Base-by-base conservation (phyloP, 257 asterid species). In the Solanum lignicaule region DNA sequence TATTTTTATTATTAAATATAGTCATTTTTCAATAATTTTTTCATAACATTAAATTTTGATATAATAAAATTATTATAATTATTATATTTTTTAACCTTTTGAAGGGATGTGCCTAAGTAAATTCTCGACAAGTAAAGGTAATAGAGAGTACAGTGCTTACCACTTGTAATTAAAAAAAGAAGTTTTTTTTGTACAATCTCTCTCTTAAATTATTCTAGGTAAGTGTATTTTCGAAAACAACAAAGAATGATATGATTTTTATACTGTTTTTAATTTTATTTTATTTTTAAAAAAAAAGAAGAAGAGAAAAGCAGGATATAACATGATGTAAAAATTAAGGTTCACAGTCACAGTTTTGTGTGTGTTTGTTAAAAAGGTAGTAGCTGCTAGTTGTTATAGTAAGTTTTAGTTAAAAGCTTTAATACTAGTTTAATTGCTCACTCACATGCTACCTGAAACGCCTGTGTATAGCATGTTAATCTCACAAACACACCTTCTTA, bases 361-460 rank as follows among this genome's bases (percentile, higher is more conserved):
- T 25, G 41, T 9, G 8, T 88, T 52, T 39, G 27, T 43, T 75
- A 73, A 88, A 48, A 39, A 31, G 55, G 18, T 43, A 12, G 68
- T 62, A 87, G 33, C 60, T 87, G 90, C 89, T 88, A 85, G 90
- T 86, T 27, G 68, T 86, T 69, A 86, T 90, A 48, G 85, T 62
- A 16, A 81, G 13, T 81, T 88, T 83, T 29, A 15, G 83, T 29
- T 75, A 60, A 86, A 32, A n/a, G n/a, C 52, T 88, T 65, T 87
- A 33, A 68, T 69, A n/a, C n/a, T n/a, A 86, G 16, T 7, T 32
- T 20, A 55, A 91, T 89, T 89, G 89, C 87, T 92, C 96, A 93
- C 87, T 91, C 96, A 93, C 94, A 89, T 93, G 94, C 86, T 92
- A 87, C 88, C 88, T 60, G 92, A 92, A 92, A 94, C 95, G 93